Percentiles rank a stretch among this genome's conserved stretches.
phyloP scores from a whole-genome alignment of 2,329 filamentous ascomycete genomes.

The Talaromyces sp. region DNA sequence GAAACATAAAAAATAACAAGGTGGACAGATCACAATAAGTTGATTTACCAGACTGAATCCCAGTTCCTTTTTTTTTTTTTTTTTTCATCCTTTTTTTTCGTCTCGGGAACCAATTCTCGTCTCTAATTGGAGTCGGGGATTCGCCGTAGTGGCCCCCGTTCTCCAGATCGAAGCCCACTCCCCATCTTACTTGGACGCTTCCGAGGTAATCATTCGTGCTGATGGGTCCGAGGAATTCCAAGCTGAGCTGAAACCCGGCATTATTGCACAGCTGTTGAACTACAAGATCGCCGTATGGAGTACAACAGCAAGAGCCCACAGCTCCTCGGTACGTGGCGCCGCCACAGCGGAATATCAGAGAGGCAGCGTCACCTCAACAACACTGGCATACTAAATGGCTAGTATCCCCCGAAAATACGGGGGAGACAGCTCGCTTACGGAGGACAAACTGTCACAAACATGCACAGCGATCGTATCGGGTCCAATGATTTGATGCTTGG shows the following conservation, averaged over 20 bases:
- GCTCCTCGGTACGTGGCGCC: slow-evolving; percentile 2
- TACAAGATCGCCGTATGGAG: slow-evolving; percentile 1
- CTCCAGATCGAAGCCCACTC: slow-evolving; percentile 16
- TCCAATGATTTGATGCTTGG: neutral
- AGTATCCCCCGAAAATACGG: neutral
- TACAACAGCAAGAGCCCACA: neutral
- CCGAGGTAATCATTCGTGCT: slow-evolving; percentile 12
- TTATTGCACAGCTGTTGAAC: slow-evolving; percentile 1
- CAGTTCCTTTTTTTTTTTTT: slow-evolving; percentile 4
- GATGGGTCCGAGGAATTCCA: neutral
- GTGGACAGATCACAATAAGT: neutral
- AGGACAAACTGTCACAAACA: neutral
- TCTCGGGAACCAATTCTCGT: slow-evolving; percentile 5
- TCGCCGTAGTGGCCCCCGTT: slow-evolving; percentile 11
- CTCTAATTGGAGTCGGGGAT: slow-evolving; percentile 16
- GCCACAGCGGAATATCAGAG: slow-evolving; percentile 5
- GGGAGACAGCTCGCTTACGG: neutral
- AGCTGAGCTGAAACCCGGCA: slow-evolving; percentile 20
- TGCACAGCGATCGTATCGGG: neutral
- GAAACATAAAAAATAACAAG: neutral
- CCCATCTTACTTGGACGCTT: neutral
- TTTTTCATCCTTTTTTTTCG: slow-evolving; percentile 4
- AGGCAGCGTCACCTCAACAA: neutral
- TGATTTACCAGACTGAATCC: neutral
- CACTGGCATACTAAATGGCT: neutral